phyloP scores from a whole-genome alignment of 768 basidiomycete species.

The Amanita pseudoporphyria region DNA sequence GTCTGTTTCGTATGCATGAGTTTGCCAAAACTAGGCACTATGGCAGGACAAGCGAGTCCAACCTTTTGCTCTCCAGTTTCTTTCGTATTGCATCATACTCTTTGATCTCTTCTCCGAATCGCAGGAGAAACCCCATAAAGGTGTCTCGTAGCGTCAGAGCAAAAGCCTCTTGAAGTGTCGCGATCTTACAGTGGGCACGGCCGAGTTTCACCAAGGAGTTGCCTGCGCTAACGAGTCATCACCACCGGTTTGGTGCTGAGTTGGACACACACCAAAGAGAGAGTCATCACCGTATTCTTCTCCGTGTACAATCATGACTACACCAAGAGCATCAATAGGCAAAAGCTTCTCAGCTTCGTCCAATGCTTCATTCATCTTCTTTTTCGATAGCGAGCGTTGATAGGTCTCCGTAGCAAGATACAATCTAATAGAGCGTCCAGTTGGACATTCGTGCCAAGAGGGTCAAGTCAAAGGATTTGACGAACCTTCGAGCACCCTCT shows the following conservation, averaged over 20 bases:
- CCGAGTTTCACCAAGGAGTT: constrained; percentile 68
- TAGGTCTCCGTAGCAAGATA: constrained; percentile 65
- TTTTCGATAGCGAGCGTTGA: constrained; percentile 64
- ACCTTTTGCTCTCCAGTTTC: constrained; percentile 84
- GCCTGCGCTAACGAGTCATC: constrained; percentile 30
- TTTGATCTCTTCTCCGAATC: constrained; percentile 64
- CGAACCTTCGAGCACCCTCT: constrained; percentile 65
- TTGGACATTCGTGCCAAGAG: neutral
- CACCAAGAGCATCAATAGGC: constrained; percentile 68
- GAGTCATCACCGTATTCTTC: constrained; percentile 76
- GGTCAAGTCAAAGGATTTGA: constrained; percentile 6
- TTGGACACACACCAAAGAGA: constrained; percentile 41
- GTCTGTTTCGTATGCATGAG: constrained; percentile 27
- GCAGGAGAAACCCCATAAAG: constrained; percentile 58
- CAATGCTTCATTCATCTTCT: constrained; percentile 54
- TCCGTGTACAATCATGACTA: constrained; percentile 82
- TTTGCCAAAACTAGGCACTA: neutral
- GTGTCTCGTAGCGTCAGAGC: constrained; percentile 65
- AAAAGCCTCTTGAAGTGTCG: constrained; percentile 77
- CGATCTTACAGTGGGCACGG: constrained; percentile 77
- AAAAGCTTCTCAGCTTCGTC: constrained; percentile 64
- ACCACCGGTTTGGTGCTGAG: neutral
- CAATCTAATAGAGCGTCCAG: constrained; percentile 35
- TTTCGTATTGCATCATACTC: constrained; percentile 76
- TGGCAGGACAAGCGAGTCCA: neutral